Evolutionary conservation across 805 yeast genomes (phyloP).

Genomic region (Wickerhamomyces silvicola): DNA sequence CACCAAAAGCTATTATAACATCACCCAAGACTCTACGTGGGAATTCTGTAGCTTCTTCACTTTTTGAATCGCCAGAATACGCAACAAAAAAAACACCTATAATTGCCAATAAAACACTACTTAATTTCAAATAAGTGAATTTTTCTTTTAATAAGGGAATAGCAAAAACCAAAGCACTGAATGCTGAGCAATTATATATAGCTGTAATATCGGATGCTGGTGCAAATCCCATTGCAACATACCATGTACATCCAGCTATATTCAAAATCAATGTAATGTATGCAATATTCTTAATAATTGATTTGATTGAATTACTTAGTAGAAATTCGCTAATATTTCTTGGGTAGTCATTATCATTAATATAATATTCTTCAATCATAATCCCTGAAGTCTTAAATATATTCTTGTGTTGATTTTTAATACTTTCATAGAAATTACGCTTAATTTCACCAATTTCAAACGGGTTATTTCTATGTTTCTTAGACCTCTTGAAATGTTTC

Average conservation of each 20-base stretch:
- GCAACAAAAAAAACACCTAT: slow-evolving; percentile 76
- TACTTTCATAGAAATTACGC: slow-evolving; percentile 27
- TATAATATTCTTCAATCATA: slow-evolving; percentile 10
- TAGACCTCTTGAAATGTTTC: slow-evolving; percentile 32
- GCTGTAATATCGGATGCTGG: slow-evolving; percentile 87
- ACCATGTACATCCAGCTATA: slow-evolving; percentile 80
- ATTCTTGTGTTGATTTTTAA: slow-evolving; percentile 37
- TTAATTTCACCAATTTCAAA: slow-evolving; percentile 10
- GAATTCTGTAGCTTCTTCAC: slow-evolving; percentile 24
- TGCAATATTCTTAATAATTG: slow-evolving; percentile 38
- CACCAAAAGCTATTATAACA: slow-evolving; percentile 63
- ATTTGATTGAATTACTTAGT: slow-evolving; percentile 17
- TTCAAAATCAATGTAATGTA: slow-evolving; percentile 54
- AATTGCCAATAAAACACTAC: slow-evolving; percentile 66
- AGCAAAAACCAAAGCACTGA: slow-evolving; percentile 81
- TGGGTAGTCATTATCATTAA: slow-evolving; percentile 13
- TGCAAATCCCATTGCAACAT: slow-evolving; percentile 71
- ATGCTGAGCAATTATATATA: slow-evolving; percentile 84
- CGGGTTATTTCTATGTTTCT: slow-evolving; percentile 6
- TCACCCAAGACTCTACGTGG: slow-evolving; percentile 68
- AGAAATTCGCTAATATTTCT: slow-evolving; percentile 8
- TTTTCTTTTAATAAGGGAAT: slow-evolving; percentile 65
- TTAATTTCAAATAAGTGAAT: slow-evolving; percentile 54
- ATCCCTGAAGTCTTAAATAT: slow-evolving; percentile 28
- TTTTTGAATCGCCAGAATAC: slow-evolving; percentile 40